Evolutionary conservation across 1,284 basidiomycete genomes (phyloP), one percentile per base, ranked within the genome.

Genomic region (Cutaneotrichosporon sp.): DNA sequence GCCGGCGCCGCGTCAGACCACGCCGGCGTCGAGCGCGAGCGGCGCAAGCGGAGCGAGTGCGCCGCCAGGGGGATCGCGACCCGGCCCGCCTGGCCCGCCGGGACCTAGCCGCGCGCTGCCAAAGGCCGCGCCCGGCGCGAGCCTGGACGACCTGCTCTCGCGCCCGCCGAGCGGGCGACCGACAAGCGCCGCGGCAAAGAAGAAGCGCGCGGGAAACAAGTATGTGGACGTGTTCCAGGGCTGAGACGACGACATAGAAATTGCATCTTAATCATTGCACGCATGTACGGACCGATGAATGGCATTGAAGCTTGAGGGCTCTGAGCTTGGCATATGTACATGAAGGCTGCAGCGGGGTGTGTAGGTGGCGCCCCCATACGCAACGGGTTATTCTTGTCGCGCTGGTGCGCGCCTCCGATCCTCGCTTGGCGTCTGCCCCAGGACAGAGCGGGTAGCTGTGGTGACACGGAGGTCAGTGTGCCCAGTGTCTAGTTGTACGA

Each of bases 201-300:
- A 88, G 75, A 84, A 86, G 59, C 84, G 83, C 60, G 77, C 87
- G 46, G 81, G 86, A 50, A 88, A 79, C 71, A 83, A 87, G 59
- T 93, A 93, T 68, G 89, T 93, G 14, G 72, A 73, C 53, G 67
- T 75, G 17, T 65, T 74, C 48, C 65, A 72, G 51, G 38, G 24
- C 8, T 41, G n/a, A n/a, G n/a, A n/a, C n/a, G n/a, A 41, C 22
- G 9, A 9, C 26, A 41, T 31, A 31, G 9, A 31, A 14, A 31
- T 14, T 31, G 38, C 38, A 41, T 41, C 38, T 24, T 41, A 20
- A 41, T 41, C 22, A 41, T 41, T 8, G 38, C 38, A 24, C 37
- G 22, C 22, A 41, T 38, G 35, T 22, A 38, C 35, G 14, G 35
- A 38, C 24, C 35, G 35, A 38, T 38, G 14, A 22, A 22, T n/a